These are phyloP conservation scores for Trypanosoma brucei DNA, from an alignment of 208 protist genomes.

Conservation along the genomic window DNA sequence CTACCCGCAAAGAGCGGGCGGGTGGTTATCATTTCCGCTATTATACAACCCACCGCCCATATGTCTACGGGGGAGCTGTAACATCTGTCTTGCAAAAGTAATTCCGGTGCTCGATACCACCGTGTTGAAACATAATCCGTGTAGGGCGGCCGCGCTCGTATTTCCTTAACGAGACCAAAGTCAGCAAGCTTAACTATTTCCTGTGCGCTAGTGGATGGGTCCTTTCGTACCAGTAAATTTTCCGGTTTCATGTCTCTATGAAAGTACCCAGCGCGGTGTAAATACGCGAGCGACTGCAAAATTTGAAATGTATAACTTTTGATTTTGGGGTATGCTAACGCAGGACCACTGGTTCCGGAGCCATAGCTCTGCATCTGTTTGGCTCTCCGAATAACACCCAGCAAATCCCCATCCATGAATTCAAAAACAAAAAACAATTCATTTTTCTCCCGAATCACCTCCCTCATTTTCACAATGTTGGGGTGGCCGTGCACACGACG, in stretches of 20 bases:
- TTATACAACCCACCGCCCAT: slow-evolving; percentile 95
- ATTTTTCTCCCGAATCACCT: slow-evolving; percentile 96
- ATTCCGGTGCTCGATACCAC: slow-evolving; percentile 99
- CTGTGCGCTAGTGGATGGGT: slow-evolving; percentile 21
- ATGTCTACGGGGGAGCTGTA: slow-evolving; percentile 96
- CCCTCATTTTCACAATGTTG: slow-evolving; percentile 96
- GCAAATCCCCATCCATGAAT: slow-evolving; percentile 96
- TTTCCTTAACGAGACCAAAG: slow-evolving; percentile 80
- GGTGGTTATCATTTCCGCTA: slow-evolving; percentile 97
- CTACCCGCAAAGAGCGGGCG: slow-evolving; percentile 94
- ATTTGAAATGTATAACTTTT: slow-evolving; percentile 90
- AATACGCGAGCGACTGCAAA: slow-evolving; percentile 92
- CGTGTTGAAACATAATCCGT: slow-evolving; percentile 97
- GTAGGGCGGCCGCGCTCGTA: slow-evolving; percentile 61
- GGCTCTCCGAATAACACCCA: slow-evolving; percentile 92
- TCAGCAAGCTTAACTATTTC: slow-evolving; percentile 95
- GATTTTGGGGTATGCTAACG: slow-evolving; percentile 83
- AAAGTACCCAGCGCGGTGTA: slow-evolving; percentile 96
- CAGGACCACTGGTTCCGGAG: slow-evolving; percentile 21
- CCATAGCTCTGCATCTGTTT: slow-evolving; percentile 54
- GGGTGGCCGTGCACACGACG: slow-evolving; percentile 93
- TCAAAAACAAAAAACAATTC: slow-evolving; percentile 97
- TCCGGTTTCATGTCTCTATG: slow-evolving; percentile 98
- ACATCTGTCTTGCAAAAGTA: slow-evolving; percentile 92
- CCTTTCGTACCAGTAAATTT: slow-evolving; percentile 91